Evolutionary conservation across 1,284 basidiomycete genomes (phyloP).

Genomic region (Puccinia hordei): DNA sequence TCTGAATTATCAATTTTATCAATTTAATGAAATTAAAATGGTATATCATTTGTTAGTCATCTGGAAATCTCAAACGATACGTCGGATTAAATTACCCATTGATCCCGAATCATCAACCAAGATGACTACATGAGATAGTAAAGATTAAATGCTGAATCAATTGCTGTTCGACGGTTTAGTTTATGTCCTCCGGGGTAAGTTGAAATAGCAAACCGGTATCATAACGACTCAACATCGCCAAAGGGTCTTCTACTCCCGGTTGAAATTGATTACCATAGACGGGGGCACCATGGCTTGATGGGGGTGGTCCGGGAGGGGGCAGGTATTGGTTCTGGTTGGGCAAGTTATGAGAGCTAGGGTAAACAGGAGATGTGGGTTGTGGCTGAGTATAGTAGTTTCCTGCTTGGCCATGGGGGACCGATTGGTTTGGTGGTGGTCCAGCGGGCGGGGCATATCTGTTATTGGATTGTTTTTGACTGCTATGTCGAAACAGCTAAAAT

Average conservation of each 20-base stretch:
- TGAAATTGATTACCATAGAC: slow-evolving; percentile 21
- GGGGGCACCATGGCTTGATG: not conserved
- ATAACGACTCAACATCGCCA: slow-evolving; percentile 53
- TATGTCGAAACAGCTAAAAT: slow-evolving; percentile 13
- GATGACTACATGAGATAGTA: slow-evolving; percentile 45
- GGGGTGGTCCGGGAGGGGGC: slow-evolving; percentile 53
- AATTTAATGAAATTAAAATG: not conserved
- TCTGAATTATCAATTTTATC: too few species aligned
- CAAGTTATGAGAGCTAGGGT: not conserved
- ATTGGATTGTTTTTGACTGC: not conserved
- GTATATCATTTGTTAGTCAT: not conserved
- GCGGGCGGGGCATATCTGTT: slow-evolving; percentile 19
- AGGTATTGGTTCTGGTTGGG: slow-evolving; percentile 29
- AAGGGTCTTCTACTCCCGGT: slow-evolving; percentile 52
- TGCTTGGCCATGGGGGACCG: slow-evolving; percentile 19
- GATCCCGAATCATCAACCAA: slow-evolving; percentile 53
- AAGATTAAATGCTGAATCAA: not conserved
- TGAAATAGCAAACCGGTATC: slow-evolving; percentile 50
- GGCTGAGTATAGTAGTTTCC: not conserved
- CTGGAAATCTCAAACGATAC: not conserved
- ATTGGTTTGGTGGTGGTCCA: slow-evolving; percentile 28
- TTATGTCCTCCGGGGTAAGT: not conserved
- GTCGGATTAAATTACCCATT: slow-evolving; percentile 46
- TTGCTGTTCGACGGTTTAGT: not conserved
- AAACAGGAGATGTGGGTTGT: not conserved